Base-by-base conservation (phyloP, 164 flowering plant genomes). In the Sextonia rubra region DNA sequence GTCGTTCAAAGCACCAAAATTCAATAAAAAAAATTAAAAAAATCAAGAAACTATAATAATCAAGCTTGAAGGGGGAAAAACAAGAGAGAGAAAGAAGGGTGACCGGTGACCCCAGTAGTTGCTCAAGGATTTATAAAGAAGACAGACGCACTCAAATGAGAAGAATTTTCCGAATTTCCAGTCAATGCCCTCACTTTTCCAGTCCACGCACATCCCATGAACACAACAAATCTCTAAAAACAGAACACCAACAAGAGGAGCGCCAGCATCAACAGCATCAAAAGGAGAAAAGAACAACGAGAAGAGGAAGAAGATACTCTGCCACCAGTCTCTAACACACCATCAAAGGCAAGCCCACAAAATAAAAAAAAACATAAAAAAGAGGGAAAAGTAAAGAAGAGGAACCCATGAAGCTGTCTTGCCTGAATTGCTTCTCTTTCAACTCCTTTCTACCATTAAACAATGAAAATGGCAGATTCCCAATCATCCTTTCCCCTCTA, bases 401-500 rank as follows among this genome's bases (percentile, higher is more conserved):
- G 11, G 44, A 37, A 37, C 44, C 44, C 44, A 37, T 37, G 44
- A 37, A 37, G 44, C 44, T 37, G 44, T 47, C 56, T 64, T 23
- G 74, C 66, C 72, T 73, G 27, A 58, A 69, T 66, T 71, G 63
- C 69, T 68, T 78, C 62, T 67, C 48, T 76, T 61, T 66, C 37
- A 64, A 73, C 77, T 76, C 73, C 85, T 76, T 80, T 81, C 84
- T 84, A 77, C 82, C 84, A 85, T 82, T 81, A 80, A 85, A 87
- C 86, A 83, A 84, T 82, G 84, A 85, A 91, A 88, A 87, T 90
- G 88, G 90, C 89, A 86, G 87, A 89, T 90, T 83, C 87, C 85
- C 89, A 91, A 92, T 91, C 93, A 91, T 94, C 93, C 87, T 88
- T 86, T 86, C 93, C 90, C 94, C 97, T 87, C 83, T 75, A 82